Conservation (phyloP, 345 rosid genomes). For the Salix caprea region DNA sequence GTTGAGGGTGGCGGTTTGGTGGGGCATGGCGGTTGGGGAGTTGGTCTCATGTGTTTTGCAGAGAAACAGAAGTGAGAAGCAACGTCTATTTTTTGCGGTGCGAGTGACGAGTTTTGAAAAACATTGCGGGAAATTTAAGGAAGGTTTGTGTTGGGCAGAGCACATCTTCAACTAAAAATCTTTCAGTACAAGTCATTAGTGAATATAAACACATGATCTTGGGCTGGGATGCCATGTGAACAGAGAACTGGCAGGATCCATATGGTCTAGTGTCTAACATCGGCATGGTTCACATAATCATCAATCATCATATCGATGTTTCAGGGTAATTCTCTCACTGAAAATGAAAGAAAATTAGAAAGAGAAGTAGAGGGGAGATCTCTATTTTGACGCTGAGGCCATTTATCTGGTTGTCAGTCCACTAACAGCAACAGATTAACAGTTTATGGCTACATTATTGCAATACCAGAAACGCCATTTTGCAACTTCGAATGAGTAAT, state of each 20-base stretch:
- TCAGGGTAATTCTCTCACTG: background rate
- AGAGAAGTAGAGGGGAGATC: background rate
- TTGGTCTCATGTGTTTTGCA: constrained; percentile 40
- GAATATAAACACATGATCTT: background rate
- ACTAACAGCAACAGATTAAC: background rate
- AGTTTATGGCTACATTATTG: background rate
- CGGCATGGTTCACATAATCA: background rate
- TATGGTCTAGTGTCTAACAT: background rate
- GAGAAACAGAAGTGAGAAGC: constrained; percentile 29
- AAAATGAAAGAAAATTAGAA: background rate
- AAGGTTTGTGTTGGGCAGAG: constrained; percentile 44
- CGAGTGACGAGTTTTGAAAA: constrained; percentile 17
- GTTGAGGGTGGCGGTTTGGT: constrained; percentile 35
- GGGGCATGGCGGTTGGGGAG: constrained; percentile 55
- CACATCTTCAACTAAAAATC: constrained; percentile 41
- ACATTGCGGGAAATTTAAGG: constrained; percentile 64
- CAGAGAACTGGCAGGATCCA: background rate
- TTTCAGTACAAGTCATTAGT: constrained; percentile 15
- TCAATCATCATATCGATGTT: background rate
- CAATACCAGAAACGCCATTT: background rate
- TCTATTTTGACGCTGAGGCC: background rate
- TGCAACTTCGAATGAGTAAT: background rate
- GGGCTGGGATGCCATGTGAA: background rate
- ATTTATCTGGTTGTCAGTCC: background rate
- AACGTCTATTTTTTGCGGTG: background rate